Evolutionary conservation across 257 asterid species (phyloP), one percentile per base, ranked within the genome.

Genomic region (Capsicum rhomboideum): DNA sequence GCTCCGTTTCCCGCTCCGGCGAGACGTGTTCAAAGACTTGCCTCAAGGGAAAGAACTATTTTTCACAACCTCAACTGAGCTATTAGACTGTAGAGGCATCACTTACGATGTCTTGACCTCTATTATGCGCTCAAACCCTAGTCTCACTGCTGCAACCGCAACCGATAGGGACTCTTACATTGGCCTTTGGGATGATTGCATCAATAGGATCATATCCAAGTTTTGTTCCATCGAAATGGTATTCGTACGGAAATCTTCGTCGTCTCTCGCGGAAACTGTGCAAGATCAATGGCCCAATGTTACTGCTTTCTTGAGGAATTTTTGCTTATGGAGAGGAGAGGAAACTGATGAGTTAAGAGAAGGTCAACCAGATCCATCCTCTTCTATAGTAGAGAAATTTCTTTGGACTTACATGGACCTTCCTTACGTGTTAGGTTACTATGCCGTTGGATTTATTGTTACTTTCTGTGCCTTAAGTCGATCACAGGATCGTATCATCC

Each of bases 311-410:
- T 21, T 87, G 44, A 86, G 86, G 46, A 85, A 85, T 26, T 85
- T 90, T 53, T 90, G 92, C 82, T 67, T 90, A 82, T 90, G 92
- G 92, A 85, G 92, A 68, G 92, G 92, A 46, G 91, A 90, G 55
- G 91, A 90, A 54, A 85, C 88, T 26, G 89, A 87, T 84, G 88
- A 85, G 54, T 37, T 84, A n/a, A 88, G 87, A 56, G 92, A 90
- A 80, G 92, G 89, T 10, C 91, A 85, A 7, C 18, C 49, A 14
- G 90, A 88, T 63, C 92, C 92, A 4, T 85, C 91, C 2, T 83
- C 88, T 44, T 85, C 89, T 5, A 72, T 90, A 1, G 89, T 90
- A 11, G 91, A 90, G 68, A 90, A 90, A 78, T 82, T 90, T 0
- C 52, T 85, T 16, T 90, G 92, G 92, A 90, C 87, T 49, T 90